A percentile compares a stretch with the other conserved stretches of the same genome.
phyloP scores from a whole-genome alignment of 148 eudicot species.

The Vaccinium macrocarpon region DNA sequence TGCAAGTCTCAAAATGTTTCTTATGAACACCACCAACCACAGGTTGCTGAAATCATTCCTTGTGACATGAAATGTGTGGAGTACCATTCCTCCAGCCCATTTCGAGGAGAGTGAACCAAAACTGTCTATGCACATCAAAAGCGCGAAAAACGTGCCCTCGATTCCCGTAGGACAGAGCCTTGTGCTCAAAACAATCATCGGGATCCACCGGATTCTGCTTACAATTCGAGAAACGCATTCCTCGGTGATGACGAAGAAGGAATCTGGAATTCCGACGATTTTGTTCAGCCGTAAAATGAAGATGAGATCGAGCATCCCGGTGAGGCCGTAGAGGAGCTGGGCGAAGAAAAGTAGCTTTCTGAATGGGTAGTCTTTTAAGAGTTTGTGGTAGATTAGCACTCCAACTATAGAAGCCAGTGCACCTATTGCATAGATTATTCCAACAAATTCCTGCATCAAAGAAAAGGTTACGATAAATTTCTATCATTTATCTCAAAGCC shows the following conservation, averaged over 20 bases:
- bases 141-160: constrained; percentile 66
- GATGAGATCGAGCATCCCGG: constrained; percentile 58
- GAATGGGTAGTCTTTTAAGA: constrained; percentile 44
- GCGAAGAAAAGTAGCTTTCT: constrained; percentile 46
- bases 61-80: constrained; percentile 52
- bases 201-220: constrained; percentile 50
- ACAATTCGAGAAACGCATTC: constrained; percentile 43
- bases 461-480: neutral
- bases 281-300: constrained; percentile 63
- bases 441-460: constrained; percentile 50
- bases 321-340: constrained; percentile 45
- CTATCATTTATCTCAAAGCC: too few relatives aligned
- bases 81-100: constrained; percentile 53
- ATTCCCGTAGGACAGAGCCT: constrained; percentile 62
- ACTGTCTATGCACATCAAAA: constrained; percentile 67
- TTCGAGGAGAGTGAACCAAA: constrained; percentile 49
- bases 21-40: constrained; percentile 50
- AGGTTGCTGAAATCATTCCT: constrained; percentile 53
- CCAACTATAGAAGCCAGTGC: constrained; percentile 59
- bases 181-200: constrained; percentile 57
- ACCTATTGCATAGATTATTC: constrained; percentile 57
- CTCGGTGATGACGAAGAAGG: constrained; percentile 51
- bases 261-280: constrained; percentile 49
- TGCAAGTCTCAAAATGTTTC: constrained; percentile 47
- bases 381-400: constrained; percentile 52